Conservation (phyloP, 2,329 filamentous ascomycete genomes). For the Colletotrichum liaoningense region DNA sequence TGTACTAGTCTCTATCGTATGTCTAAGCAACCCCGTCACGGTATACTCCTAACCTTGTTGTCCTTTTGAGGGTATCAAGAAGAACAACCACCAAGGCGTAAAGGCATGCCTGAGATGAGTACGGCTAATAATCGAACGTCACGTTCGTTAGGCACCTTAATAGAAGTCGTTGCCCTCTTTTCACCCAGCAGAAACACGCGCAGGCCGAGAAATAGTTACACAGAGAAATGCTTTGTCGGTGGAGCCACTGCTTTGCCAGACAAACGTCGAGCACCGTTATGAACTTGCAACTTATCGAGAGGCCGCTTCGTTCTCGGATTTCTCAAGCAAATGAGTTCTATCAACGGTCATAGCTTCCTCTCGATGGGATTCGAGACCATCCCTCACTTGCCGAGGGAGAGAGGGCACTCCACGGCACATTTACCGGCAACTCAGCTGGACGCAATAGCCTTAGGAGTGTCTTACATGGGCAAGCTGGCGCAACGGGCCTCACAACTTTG, state of each 20-base stretch:
- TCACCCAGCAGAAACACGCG: slow-evolving; percentile 43
- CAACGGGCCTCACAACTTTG: too few relatives aligned
- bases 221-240: neutral
- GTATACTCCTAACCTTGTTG: slow-evolving; percentile 10
- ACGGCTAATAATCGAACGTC: slow-evolving; percentile 51
- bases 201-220: slow-evolving; percentile 31
- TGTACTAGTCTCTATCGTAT: too few relatives aligned
- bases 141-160: slow-evolving; percentile 54
- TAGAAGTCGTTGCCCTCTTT: slow-evolving; percentile 54
- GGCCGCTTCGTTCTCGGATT: neutral
- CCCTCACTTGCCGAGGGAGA: too few relatives aligned
- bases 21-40: too few relatives aligned
- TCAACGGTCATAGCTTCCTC: slow-evolving; percentile 50
- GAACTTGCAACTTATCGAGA: slow-evolving; percentile 4
- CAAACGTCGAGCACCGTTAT: neutral
- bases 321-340: neutral
- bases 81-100: slow-evolving; percentile 39
- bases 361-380: slow-evolving; percentile 46
- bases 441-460: too few relatives aligned
- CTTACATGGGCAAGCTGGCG: too few relatives aligned
- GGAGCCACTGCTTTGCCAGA: neutral
- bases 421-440: too few relatives aligned
- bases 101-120: slow-evolving; percentile 50
- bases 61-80: slow-evolving; percentile 48
- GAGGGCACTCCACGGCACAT: too few relatives aligned